These are phyloP conservation scores for Botryotinia narcissicola DNA, from an alignment of 2,329 filamentous ascomycete species.

Conservation along the genomic window DNA sequence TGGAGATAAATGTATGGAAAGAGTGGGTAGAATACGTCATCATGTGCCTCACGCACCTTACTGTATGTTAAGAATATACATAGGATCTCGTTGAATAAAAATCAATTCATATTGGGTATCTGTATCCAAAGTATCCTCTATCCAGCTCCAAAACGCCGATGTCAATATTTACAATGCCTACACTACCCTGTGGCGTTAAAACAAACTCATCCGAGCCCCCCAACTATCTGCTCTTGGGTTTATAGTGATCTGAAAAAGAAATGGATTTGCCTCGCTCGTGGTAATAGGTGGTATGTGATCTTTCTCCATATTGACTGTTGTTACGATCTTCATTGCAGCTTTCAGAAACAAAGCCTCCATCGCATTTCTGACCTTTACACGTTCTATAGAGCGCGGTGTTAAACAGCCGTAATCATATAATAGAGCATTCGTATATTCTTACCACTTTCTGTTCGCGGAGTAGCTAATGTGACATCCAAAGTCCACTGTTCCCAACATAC, in stretches of 20 bases:
- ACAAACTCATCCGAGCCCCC: constrained; percentile 73
- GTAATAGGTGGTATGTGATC: constrained; percentile 97
- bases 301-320: constrained; percentile 82
- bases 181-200: constrained; percentile 28
- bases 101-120: constrained; percentile 34
- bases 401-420: constrained; percentile 18
- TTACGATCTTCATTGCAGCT: constrained; percentile 85
- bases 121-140: constrained; percentile 31
- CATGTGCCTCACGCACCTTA: neutral
- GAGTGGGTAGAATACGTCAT: neutral
- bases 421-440: constrained; percentile 38
- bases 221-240: constrained; percentile 79
- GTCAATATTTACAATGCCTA: constrained; percentile 21
- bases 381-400: constrained; percentile 53
- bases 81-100: constrained; percentile 16
- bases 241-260: constrained; percentile 88
- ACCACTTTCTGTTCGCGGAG: constrained; percentile 86
- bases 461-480: constrained; percentile 87
- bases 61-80: neutral
- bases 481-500: constrained; percentile 93
- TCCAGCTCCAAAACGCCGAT: constrained; percentile 22
- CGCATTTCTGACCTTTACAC: constrained; percentile 80
- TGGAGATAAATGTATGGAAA: neutral
- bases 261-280: constrained; percentile 86
- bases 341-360: constrained; percentile 89